Evolutionary conservation across 306 rosid species (phyloP).

Genomic region (Dicorynia guianensis): DNA sequence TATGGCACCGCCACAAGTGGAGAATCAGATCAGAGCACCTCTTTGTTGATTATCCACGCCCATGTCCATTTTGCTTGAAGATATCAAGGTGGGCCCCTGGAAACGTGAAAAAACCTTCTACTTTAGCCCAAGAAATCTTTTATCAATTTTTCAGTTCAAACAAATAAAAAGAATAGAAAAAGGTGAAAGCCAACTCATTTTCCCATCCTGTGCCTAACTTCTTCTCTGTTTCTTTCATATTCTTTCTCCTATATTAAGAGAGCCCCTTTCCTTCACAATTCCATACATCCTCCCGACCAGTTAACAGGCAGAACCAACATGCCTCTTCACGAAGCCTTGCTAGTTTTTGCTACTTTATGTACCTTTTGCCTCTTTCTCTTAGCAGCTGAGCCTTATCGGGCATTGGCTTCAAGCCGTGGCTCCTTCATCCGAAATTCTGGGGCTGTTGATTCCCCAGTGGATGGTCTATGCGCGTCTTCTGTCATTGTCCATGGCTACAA

Average conservation of each 20-base stretch:
- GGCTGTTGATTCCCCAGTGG: neutral
- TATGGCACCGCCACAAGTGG: too few relatives aligned
- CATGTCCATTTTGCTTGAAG: neutral
- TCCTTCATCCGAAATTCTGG: neutral
- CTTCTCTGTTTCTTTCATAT: constrained; percentile 13
- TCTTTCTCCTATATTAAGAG: constrained; percentile 29
- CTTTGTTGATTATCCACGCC: neutral
- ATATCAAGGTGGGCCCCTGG: constrained; percentile 38
- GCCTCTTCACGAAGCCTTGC: constrained; percentile 29
- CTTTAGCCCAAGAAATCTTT: constrained; percentile 1
- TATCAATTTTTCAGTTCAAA: neutral
- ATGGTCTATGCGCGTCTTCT: constrained; percentile 61
- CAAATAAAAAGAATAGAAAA: neutral
- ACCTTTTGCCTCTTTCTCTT: constrained; percentile 39
- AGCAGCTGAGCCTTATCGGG: constrained; percentile 36
- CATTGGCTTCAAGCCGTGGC: constrained; percentile 32
- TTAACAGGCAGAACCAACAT: constrained; percentile 3
- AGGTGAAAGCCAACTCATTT: neutral
- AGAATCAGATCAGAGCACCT: too few relatives aligned
- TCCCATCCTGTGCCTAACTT: constrained; percentile 11
- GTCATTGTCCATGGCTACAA: constrained; percentile 64
- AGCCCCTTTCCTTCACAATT: constrained; percentile 4
- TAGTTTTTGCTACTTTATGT: constrained; percentile 23
- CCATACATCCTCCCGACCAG: neutral
- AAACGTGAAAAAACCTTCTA: neutral